Conservation (phyloP, 1,284 basidiomycete genomes). For the Phellinidium pouzarii region DNA sequence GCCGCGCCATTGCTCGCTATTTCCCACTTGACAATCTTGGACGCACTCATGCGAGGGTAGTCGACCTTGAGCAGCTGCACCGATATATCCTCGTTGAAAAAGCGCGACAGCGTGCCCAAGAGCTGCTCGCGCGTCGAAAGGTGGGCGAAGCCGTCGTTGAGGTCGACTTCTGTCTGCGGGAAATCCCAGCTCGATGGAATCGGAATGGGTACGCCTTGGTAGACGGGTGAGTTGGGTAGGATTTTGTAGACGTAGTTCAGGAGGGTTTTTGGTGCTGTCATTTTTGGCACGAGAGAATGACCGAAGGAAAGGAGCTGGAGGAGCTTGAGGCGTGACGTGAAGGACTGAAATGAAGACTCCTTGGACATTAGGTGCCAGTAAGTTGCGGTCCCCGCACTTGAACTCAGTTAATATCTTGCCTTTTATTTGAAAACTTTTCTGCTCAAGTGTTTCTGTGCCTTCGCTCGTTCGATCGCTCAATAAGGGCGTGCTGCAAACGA, state of each 20-base stretch:
- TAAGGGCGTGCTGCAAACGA: too few species aligned
- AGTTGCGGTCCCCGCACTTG: too few species aligned
- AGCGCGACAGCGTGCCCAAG: conserved; percentile 21
- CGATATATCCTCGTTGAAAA: conserved; percentile 19
- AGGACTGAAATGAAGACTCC: not conserved
- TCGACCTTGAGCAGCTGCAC: conserved; percentile 23
- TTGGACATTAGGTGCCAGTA: too few species aligned
- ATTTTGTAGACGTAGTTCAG: conserved; percentile 20
- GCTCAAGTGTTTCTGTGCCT: too few species aligned
- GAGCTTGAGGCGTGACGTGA: not conserved
- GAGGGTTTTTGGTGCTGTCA: conserved; percentile 11
- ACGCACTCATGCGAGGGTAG: conserved; percentile 12
- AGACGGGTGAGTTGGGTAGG: conserved; percentile 15
- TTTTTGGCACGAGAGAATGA: not conserved
- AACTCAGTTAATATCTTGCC: too few species aligned
- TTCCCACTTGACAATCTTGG: conserved; percentile 19
- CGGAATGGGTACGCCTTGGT: conserved; percentile 17
- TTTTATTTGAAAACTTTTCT: too few species aligned
- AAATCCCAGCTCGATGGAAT: conserved; percentile 16
- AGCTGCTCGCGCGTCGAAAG: conserved; percentile 21
- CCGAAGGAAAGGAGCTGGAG: not conserved
- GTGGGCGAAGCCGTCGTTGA: conserved; percentile 24
- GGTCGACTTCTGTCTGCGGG: conserved; percentile 20
- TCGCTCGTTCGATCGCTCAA: too few species aligned
- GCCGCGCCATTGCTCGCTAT: conserved; percentile 15